These are phyloP conservation scores for Chenopodium suecicum DNA, from an alignment of 148 eudicot species.

Conservation along the genomic window DNA sequence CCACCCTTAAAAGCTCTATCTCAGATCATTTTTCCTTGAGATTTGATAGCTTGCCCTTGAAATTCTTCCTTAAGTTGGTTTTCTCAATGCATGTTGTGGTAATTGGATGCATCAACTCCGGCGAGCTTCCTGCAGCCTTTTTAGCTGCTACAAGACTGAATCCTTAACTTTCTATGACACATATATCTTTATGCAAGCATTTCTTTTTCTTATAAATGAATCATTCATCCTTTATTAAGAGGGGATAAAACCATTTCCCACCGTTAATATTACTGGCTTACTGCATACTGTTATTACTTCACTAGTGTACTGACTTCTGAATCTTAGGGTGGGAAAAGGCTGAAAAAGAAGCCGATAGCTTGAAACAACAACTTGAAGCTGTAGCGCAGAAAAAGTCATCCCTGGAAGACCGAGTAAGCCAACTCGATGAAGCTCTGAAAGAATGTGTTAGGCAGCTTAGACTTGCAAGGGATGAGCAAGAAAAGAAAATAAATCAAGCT, in stretches of 20 bases:
- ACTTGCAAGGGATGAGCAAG: slow-evolving; percentile 70
- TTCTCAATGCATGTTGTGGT: background rate
- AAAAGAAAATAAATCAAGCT: slow-evolving; percentile 51
- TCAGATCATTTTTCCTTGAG: background rate
- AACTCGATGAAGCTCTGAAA: slow-evolving; percentile 86
- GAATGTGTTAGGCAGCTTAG: slow-evolving; percentile 92
- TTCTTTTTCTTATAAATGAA: background rate
- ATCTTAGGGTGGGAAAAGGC: slow-evolving; percentile 90
- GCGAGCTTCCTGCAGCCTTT: background rate
- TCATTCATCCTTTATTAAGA: background rate
- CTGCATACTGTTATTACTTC: background rate
- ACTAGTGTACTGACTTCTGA: background rate
- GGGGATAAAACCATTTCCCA: background rate
- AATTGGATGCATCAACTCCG: background rate
- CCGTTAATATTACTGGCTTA: background rate
- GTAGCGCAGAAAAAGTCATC: slow-evolving; percentile 50
- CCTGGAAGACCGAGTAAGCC: slow-evolving; percentile 64
- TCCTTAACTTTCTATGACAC: background rate
- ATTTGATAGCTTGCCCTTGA: background rate
- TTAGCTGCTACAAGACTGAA: background rate
- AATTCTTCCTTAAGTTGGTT: background rate
- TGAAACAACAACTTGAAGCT: slow-evolving; percentile 69
- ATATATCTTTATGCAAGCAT: background rate
- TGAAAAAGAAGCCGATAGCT: slow-evolving; percentile 54
- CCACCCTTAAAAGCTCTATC: background rate